Conservation (phyloP, 345 rosid genomes). For the Isatis tinctoria region DNA sequence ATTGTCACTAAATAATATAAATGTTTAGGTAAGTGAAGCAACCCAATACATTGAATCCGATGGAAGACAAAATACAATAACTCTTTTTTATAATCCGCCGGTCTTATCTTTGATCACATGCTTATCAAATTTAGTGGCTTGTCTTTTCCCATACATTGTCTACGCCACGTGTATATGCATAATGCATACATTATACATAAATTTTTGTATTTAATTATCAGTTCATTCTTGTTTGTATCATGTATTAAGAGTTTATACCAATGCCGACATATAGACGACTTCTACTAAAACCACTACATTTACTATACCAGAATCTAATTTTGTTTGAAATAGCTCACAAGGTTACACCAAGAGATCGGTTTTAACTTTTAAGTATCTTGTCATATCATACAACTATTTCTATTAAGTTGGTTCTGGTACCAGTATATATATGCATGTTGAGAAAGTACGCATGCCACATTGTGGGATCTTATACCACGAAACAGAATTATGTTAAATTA, state of each 20-base stretch:
- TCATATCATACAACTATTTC: neutral
- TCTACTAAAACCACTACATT: neutral
- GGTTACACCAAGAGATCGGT: neutral
- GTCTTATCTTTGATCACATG: constrained; percentile 32
- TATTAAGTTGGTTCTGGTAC: neutral
- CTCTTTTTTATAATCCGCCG: constrained; percentile 32
- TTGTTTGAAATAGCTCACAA: neutral
- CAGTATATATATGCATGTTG: neutral
- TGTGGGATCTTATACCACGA: neutral
- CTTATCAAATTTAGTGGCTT: constrained; percentile 35
- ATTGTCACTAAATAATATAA: constrained; percentile 2
- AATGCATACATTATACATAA: neutral
- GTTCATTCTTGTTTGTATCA: neutral
- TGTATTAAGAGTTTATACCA: neutral
- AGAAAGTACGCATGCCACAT: constrained; percentile 1
- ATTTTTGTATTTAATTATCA: neutral
- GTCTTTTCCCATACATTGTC: constrained; percentile 25
- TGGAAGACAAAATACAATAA: constrained; percentile 8
- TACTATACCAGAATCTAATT: neutral
- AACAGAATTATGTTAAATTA: neutral
- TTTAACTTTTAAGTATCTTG: neutral
- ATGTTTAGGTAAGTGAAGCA: constrained; percentile 19
- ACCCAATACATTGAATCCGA: constrained; percentile 32
- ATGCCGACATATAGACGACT: neutral
- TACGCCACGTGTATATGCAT: constrained; percentile 8